Conservation (phyloP, 1,284 basidiomycete species). For the Pulveroboletus sp. region DNA sequence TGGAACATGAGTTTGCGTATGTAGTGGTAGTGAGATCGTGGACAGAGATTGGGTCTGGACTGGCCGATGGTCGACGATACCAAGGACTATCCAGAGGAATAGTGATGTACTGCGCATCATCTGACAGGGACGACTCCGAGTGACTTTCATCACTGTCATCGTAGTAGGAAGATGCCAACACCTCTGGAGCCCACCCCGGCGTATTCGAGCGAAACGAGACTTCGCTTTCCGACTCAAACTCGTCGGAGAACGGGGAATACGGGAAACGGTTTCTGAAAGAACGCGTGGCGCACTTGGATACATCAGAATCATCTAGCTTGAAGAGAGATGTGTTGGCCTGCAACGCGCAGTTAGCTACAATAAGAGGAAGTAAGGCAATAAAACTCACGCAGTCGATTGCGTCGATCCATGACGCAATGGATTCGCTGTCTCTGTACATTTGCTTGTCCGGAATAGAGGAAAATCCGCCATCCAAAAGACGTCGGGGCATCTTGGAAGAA, state of each 20-base stretch:
- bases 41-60: slow-evolving; percentile 19
- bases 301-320: neutral
- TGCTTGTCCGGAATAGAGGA: slow-evolving; percentile 11
- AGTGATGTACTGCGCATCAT: slow-evolving; percentile 27
- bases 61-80: slow-evolving; percentile 25
- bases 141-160: slow-evolving; percentile 21
- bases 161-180: slow-evolving; percentile 10
- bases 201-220: slow-evolving; percentile 14
- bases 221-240: slow-evolving; percentile 18
- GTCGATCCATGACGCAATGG: slow-evolving; percentile 27
- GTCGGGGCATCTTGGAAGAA: slow-evolving; percentile 6
- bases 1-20: slow-evolving; percentile 28
- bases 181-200: slow-evolving; percentile 21
- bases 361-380: neutral
- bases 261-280: slow-evolving; percentile 16
- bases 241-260: slow-evolving; percentile 22
- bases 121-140: slow-evolving; percentile 19
- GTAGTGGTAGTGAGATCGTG: slow-evolving; percentile 16
- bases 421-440: slow-evolving; percentile 23
- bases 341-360: slow-evolving; percentile 1
- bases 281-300: slow-evolving; percentile 18
- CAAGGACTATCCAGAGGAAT: slow-evolving; percentile 32
- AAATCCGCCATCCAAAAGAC: neutral
- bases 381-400: slow-evolving; percentile 23
- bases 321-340: slow-evolving; percentile 15